Conservation (phyloP, 2,329 filamentous ascomycete species). For the Paecilomyces variotii region DNA sequence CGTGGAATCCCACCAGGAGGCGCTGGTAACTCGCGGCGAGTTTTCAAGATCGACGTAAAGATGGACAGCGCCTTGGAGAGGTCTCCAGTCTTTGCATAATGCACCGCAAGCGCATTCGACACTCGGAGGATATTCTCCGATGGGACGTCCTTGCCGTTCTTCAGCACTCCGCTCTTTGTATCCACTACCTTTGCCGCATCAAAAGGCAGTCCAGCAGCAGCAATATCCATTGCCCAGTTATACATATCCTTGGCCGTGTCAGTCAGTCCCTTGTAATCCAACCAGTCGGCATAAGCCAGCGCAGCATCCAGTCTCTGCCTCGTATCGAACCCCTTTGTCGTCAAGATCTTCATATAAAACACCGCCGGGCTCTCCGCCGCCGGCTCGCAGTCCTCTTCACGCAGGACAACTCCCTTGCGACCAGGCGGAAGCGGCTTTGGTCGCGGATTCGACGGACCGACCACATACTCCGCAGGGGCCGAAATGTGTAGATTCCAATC, state of each 20-base stretch:
- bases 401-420: constrained; percentile 53
- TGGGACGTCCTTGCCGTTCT: constrained; percentile 44
- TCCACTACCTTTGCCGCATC: constrained; percentile 49
- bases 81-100: constrained; percentile 64
- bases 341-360: constrained; percentile 75
- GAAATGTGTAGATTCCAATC: constrained; percentile 60
- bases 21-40: constrained; percentile 54
- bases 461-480: constrained; percentile 65
- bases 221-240: constrained; percentile 67
- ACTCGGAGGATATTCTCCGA: constrained; percentile 68
- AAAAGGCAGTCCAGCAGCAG: constrained; percentile 47
- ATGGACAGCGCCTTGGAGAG: constrained; percentile 67
- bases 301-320: constrained; percentile 74
- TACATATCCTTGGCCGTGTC: constrained; percentile 66
- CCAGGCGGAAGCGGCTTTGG: constrained; percentile 65
- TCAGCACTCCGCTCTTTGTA: constrained; percentile 55
- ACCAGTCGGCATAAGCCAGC: constrained; percentile 74
- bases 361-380: constrained; percentile 64
- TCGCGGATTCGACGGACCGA: constrained; percentile 75
- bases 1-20: constrained; percentile 12
- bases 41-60: constrained; percentile 74
- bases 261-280: constrained; percentile 64
- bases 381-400: constrained; percentile 65
- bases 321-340: constrained; percentile 69
- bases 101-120: constrained; percentile 69